A percentile compares a stretch with the other conserved stretches of the same genome.
Evolutionary conservation across 2,329 filamentous ascomycete genomes (phyloP).

Genomic region (Colletotrichum abscissum): DNA sequence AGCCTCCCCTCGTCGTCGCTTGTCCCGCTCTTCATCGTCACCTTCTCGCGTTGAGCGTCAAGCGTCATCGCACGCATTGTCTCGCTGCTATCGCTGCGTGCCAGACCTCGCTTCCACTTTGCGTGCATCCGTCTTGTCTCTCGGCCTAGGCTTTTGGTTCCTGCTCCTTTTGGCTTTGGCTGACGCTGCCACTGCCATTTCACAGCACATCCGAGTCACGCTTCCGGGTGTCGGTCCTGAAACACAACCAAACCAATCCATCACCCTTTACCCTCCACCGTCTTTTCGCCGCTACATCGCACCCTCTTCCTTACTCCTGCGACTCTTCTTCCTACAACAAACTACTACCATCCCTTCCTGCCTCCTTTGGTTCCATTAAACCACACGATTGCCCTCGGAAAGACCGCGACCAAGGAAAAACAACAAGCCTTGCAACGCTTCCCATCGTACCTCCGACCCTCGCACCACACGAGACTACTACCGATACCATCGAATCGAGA

Average conservation of each 20-base stretch:
- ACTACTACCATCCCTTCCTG: neutral
- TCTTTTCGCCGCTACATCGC: conserved; percentile 14
- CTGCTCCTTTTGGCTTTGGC: conserved; percentile 1
- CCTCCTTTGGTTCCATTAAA: neutral
- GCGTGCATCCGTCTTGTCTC: conserved; percentile 7
- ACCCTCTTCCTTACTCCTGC: conserved; percentile 7
- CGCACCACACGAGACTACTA: conserved; percentile 24
- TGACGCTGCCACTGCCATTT: conserved; percentile 27
- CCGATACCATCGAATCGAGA: conserved; percentile 32
- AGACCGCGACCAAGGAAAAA: neutral
- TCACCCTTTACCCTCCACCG: conserved; percentile 22
- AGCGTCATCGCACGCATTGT: conserved; percentile 9
- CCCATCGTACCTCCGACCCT: conserved; percentile 22
- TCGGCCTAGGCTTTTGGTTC: neutral
- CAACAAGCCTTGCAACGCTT: neutral
- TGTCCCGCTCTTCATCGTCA: neutral
- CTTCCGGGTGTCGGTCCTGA: conserved; percentile 35
- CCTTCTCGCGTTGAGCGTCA: conserved; percentile 13
- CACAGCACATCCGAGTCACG: conserved; percentile 35
- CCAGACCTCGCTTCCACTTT: conserved; percentile 20
- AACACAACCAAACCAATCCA: conserved; percentile 33
- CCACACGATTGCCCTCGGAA: neutral
- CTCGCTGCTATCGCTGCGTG: conserved; percentile 13
- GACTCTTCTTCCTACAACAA: neutral
- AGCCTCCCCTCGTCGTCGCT: conserved; percentile 16